Evolutionary conservation across 352 stramenopile species (phyloP), one percentile per base, ranked within the genome.

Genomic region (Thalassiosira hispida): DNA sequence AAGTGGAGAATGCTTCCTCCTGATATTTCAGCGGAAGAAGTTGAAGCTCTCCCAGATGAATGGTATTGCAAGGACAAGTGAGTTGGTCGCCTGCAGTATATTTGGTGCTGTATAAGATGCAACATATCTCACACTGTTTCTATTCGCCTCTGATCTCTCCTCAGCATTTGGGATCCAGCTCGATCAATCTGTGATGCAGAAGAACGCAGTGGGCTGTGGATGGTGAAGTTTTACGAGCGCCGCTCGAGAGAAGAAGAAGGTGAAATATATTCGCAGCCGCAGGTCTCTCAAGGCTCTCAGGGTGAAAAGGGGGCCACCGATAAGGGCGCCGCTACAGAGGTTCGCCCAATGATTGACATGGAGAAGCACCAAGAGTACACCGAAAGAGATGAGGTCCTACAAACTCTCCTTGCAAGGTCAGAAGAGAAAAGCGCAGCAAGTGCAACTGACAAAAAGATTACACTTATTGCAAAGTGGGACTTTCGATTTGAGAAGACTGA

Each of bases 1-100:
- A 98, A 47, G 77, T 98, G 95, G 96, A 92, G 95, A 49, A 97
- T 94, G 2, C 87, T 98, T 0, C 93, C 95, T 4, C 92, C 92
- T 59, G 77, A 92, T 29, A 90, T 97, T 44, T 47, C 73, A 64
- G 53, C 65, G 25, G 73, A 86, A 8, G 93, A 97, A 67, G 68
- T 97, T 61, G 85, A 96, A 56, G 84, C 86, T 23, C 96, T 98
- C 80, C 95, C 95, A 4, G 95, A 98, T 42, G 90, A 92, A 60
- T 98, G 96, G 96, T 98, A 96, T 82, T 98, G 96, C 83, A 89
- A 94, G 47, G 66, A 81, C 47, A 85, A 85, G 73, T 81, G 46
- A 81, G 73, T 72, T 42, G 20, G 31, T 42, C 9, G 40, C n/a
- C 3, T 53, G 5, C 16, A 38, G 8, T 27, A 33, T 66, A 20